Conservation (phyloP, 1,284 basidiomycete species). For the Cutaneotrichosporon arboriforme region DNA sequence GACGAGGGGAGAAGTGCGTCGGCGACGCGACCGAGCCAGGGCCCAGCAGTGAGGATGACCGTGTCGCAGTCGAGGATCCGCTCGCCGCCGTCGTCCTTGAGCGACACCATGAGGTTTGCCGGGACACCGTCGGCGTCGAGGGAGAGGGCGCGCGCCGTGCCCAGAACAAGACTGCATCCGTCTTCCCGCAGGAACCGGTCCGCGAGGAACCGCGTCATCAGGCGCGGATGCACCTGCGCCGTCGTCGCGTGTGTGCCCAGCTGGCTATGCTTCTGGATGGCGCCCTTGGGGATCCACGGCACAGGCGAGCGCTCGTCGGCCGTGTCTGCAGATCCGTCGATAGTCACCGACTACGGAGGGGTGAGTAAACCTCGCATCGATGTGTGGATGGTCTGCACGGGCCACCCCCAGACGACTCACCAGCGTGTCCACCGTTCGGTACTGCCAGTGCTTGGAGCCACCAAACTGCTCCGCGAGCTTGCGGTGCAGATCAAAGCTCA, state of each 20-base stretch:
- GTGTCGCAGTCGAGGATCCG: conserved; percentile 48
- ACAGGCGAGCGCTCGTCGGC: conserved; percentile 33
- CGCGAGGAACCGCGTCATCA: conserved; percentile 70
- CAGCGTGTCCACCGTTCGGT: conserved; percentile 59
- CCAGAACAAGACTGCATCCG: conserved; percentile 32
- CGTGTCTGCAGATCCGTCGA: conserved; percentile 33
- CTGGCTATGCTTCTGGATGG: conserved; percentile 31
- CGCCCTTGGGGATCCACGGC: conserved; percentile 38
- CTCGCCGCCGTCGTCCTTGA: conserved; percentile 34
- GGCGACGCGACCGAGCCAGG: conserved; percentile 69
- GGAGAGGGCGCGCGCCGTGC: conserved; percentile 23
- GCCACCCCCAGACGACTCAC: conserved; percentile 20
- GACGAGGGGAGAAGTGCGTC: conserved; percentile 52
- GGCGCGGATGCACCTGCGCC: conserved; percentile 42
- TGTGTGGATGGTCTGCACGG: not conserved
- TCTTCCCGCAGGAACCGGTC: conserved; percentile 44
- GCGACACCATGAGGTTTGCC: conserved; percentile 14
- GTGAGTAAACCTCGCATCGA: not conserved
- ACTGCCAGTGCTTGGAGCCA: conserved; percentile 75
- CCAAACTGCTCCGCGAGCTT: conserved; percentile 67
- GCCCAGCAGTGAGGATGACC: conserved; percentile 72
- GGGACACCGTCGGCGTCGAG: conserved; percentile 14
- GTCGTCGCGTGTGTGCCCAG: conserved; percentile 40
- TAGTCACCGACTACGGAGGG: conserved; percentile 34
- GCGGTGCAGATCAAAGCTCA: conserved; percentile 76